Evolutionary conservation across 2,329 filamentous ascomycete genomes (phyloP).

Genomic region (Penicillium freii): DNA sequence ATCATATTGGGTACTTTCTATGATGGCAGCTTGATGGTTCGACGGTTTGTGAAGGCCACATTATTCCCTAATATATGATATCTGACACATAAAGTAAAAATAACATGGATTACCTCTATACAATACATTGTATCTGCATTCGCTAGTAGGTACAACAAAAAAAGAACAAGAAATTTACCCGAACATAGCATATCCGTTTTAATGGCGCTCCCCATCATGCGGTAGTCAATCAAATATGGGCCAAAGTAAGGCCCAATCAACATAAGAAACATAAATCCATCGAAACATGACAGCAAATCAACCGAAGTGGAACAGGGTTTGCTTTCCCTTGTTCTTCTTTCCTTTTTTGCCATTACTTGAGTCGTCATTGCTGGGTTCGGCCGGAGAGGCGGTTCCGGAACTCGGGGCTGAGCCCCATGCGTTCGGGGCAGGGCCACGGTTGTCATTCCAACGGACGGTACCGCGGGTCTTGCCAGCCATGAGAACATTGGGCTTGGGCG

Average conservation of each 20-base stretch:
- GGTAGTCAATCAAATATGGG: neutral
- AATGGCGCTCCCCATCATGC: neutral
- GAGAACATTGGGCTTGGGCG: conserved; percentile 64
- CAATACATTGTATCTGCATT: conserved; percentile 8
- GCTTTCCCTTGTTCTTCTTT: conserved; percentile 44
- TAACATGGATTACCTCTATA: conserved; percentile 2
- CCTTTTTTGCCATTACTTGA: conserved; percentile 34
- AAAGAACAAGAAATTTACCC: neutral
- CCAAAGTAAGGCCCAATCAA: neutral
- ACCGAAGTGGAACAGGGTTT: conserved; percentile 42
- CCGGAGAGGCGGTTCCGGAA: conserved; percentile 24
- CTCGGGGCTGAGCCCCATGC: conserved; percentile 38
- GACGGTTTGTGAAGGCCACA: neutral
- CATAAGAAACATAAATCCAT: conserved; percentile 19
- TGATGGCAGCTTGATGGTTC: neutral
- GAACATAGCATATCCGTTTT: neutral
- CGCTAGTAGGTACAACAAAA: conserved; percentile 10
- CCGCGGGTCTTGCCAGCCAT: conserved; percentile 50
- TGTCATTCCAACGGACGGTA: conserved; percentile 47
- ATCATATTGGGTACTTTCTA: neutral
- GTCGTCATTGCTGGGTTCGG: conserved; percentile 20
- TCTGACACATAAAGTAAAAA: neutral
- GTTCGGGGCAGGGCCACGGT: conserved; percentile 34
- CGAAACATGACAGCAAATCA: conserved; percentile 38
- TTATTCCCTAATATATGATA: neutral